phyloP scores from a whole-genome alignment of 306 rosid genomes.

The Cicer bijugum region DNA sequence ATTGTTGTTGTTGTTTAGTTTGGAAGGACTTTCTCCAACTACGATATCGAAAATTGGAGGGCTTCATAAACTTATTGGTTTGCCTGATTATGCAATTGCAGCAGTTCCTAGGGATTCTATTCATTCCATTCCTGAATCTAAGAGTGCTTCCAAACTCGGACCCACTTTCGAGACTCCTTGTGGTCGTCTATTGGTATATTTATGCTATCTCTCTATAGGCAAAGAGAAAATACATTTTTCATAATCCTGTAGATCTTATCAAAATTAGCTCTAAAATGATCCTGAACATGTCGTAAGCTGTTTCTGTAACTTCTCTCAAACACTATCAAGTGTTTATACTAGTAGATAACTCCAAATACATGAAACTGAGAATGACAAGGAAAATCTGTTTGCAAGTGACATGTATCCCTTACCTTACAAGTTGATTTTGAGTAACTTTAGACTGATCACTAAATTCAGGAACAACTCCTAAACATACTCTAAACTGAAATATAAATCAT shows the following conservation, averaged over 20 bases:
- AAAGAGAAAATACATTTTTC: not conserved
- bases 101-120: constrained; percentile 83
- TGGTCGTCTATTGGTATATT: constrained; percentile 79
- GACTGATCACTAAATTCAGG: not conserved
- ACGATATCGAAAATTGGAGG: constrained; percentile 79
- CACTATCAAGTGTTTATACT: too few relatives aligned
- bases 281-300: not conserved
- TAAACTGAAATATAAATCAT: too few relatives aligned
- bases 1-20: constrained; percentile 47
- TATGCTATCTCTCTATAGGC: not conserved
- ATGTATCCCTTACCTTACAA: not conserved
- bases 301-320: not conserved
- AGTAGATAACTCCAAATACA: too few relatives aligned
- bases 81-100: constrained; percentile 64
- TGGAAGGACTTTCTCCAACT: constrained; percentile 75
- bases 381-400: not conserved
- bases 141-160: constrained; percentile 63
- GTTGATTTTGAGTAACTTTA: not conserved
- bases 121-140: constrained; percentile 71
- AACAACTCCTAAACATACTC: too few relatives aligned
- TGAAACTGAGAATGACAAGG: too few relatives aligned
- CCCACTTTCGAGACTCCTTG: constrained; percentile 87
- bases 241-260: not conserved
- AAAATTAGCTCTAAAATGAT: not conserved
- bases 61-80: constrained; percentile 66